A percentile compares a stretch with the other conserved stretches of the same genome.
Conservation (phyloP, 106 monocot species). For the Allium fistulosum region DNA sequence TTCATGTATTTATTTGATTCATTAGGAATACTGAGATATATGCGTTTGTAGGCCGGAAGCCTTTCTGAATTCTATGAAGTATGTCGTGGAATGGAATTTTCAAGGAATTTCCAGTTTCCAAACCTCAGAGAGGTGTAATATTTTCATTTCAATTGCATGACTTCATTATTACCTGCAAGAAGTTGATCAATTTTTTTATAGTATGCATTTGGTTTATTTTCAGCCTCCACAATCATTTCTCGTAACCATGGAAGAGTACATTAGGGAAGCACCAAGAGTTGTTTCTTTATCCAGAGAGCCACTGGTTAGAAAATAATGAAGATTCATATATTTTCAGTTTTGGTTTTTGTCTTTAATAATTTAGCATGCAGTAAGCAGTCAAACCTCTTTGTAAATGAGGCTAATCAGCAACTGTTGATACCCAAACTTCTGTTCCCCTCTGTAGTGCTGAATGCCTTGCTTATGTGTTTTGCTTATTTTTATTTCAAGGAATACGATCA, state of each 20-base stretch:
- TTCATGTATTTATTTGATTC: background rate
- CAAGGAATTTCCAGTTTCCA: constrained; percentile 96
- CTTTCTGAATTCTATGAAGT: constrained; percentile 95
- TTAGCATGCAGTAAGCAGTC: background rate
- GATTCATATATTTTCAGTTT: background rate
- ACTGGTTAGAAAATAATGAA: constrained; percentile 37
- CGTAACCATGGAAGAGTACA: constrained; percentile 72
- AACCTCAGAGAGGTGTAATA: constrained; percentile 70
- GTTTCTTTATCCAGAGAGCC: constrained; percentile 43
- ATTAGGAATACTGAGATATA: background rate
- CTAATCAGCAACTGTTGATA: background rate
- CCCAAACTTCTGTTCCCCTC: no score
- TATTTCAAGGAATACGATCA: no score
- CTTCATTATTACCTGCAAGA: no score
- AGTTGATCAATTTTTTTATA: constrained; percentile 1
- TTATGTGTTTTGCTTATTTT: no score
- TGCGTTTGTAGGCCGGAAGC: constrained; percentile 49
- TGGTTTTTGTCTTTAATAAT: background rate
- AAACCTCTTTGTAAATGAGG: background rate
- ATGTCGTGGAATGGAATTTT: constrained; percentile 82
- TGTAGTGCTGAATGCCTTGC: no score
- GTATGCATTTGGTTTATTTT: constrained; percentile 1
- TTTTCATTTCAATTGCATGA: no score
- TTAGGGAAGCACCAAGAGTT: constrained; percentile 66
- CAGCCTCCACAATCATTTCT: constrained; percentile 83